Conservation (phyloP, 805 yeast species). For the Zygotorulaspora danielsina region DNA sequence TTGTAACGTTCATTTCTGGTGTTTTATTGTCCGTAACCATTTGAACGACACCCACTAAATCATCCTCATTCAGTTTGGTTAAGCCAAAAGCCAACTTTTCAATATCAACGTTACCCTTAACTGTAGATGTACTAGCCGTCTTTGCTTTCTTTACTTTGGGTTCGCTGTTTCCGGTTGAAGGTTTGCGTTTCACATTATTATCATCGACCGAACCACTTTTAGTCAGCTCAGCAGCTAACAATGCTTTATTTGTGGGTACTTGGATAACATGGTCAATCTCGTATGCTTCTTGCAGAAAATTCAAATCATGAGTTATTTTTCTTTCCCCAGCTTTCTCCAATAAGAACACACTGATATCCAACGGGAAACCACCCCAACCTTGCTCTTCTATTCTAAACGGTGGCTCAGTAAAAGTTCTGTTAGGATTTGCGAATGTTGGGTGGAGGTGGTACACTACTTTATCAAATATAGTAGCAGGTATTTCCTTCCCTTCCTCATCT, state of each 20-base stretch:
- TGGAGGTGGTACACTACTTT: slow-evolving; percentile 90
- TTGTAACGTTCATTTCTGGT: slow-evolving; percentile 90
- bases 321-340: slow-evolving; percentile 87
- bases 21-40: slow-evolving; percentile 96
- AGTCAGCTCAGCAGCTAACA: slow-evolving; percentile 62
- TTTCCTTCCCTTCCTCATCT: slow-evolving; percentile 73
- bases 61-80: slow-evolving; percentile 86
- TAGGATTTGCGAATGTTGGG: slow-evolving; percentile 91
- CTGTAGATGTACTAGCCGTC: slow-evolving; percentile 39
- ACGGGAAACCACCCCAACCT: slow-evolving; percentile 98
- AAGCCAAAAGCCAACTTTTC: slow-evolving; percentile 88
- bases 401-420: slow-evolving; percentile 68
- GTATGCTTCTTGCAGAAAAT: slow-evolving; percentile 74
- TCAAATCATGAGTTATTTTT: slow-evolving; percentile 82
- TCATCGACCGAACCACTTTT: slow-evolving; percentile 83
- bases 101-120: slow-evolving; percentile 76
- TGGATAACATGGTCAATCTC: slow-evolving; percentile 70
- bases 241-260: slow-evolving; percentile 72
- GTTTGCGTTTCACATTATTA: slow-evolving; percentile 28
- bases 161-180: slow-evolving; percentile 28
- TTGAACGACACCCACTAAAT: slow-evolving; percentile 88
- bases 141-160: slow-evolving; percentile 50
- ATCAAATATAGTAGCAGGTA: slow-evolving; percentile 85
- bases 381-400: slow-evolving; percentile 88
- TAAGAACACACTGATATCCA: slow-evolving; percentile 70